A percentile compares a stretch with the other conserved stretches of the same genome.
Evolutionary conservation across 106 monocot species (phyloP).

Genomic region (Dactylorhiza incarnata): DNA sequence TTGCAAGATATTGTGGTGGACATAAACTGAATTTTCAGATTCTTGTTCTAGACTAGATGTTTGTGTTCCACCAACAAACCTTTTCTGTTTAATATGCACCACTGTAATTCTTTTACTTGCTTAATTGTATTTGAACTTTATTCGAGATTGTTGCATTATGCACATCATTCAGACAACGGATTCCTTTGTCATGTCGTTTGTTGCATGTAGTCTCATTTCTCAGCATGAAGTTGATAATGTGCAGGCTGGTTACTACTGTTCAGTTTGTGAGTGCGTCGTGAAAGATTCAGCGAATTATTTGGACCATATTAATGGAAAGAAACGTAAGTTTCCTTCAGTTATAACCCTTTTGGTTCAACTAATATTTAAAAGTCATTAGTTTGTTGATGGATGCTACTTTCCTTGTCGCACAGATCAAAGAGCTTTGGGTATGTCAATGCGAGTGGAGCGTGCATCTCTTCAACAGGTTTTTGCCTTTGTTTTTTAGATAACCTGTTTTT

Average conservation of each 20-base stretch:
- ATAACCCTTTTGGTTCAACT: neutral
- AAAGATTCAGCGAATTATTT: slow-evolving; percentile 99
- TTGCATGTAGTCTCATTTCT: neutral
- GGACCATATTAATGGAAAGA: slow-evolving; percentile 99
- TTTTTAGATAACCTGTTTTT: neutral
- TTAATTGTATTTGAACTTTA: neutral
- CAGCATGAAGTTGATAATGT: slow-evolving; percentile 9
- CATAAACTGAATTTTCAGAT: neutral
- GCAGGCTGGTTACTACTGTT: slow-evolving; percentile 95
- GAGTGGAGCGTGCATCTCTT: slow-evolving; percentile 94
- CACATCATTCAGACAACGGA: neutral
- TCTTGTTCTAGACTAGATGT: neutral
- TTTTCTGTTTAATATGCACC: neutral
- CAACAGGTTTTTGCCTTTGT: slow-evolving; percentile 50
- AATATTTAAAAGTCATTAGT: neutral
- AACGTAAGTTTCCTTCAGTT: slow-evolving; percentile 45
- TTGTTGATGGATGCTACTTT: slow-evolving; percentile 2
- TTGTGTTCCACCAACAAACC: neutral
- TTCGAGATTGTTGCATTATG: neutral
- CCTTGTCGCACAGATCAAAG: slow-evolving; percentile 63
- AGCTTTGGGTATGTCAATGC: slow-evolving; percentile 99
- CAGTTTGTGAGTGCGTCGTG: slow-evolving; percentile 96
- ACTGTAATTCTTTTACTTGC: neutral
- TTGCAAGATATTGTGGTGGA: neutral
- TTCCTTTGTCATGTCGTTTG: neutral